Conservation (phyloP, 2,329 filamentous ascomycete species). For the Exserohilum rostratum region DNA sequence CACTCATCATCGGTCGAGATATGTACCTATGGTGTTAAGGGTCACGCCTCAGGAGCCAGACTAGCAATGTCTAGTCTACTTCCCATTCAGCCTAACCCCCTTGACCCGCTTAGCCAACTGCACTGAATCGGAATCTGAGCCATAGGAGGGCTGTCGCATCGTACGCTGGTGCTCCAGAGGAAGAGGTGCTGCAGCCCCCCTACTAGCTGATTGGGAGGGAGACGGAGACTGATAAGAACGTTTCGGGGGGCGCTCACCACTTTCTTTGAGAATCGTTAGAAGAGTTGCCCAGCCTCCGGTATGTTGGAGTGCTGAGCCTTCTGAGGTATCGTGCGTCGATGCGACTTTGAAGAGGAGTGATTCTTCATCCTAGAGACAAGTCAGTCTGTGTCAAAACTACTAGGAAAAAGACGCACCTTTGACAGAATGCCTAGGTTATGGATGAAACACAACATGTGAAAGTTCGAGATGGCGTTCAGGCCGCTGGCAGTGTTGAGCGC, state of each 20-base stretch:
- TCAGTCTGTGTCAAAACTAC: conserved; percentile 9
- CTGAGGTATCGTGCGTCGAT: conserved; percentile 77
- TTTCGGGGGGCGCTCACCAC: conserved; percentile 94
- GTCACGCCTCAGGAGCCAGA: conserved; percentile 21
- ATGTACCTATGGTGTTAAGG: conserved; percentile 29
- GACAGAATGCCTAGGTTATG: conserved; percentile 79
- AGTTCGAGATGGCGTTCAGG: conserved; percentile 80
- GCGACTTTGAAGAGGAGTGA: conserved; percentile 84
- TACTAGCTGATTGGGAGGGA: conserved; percentile 41
- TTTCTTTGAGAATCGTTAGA: conserved; percentile 90
- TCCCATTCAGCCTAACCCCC: conserved; percentile 61
- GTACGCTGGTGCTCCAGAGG: conserved; percentile 23
- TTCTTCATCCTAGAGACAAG: conserved; percentile 72
- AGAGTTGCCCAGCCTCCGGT: conserved; percentile 94
- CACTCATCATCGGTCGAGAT: conserved; percentile 17
- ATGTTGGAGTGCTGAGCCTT: conserved; percentile 82
- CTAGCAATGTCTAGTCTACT: conserved; percentile 24
- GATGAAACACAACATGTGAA: conserved; percentile 90
- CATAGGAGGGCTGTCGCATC: conserved; percentile 35
- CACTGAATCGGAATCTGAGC: conserved; percentile 60
- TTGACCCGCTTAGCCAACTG: conserved; percentile 70
- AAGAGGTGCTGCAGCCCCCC: conserved; percentile 48
- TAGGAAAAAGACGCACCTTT: conserved; percentile 66
- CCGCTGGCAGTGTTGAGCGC: conserved; percentile 66
- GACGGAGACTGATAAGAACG: conserved; percentile 51